These are phyloP conservation scores for Capillidium heterosporum DNA, from an alignment of 371 early-diverging fungal species.

Conservation along the genomic window DNA sequence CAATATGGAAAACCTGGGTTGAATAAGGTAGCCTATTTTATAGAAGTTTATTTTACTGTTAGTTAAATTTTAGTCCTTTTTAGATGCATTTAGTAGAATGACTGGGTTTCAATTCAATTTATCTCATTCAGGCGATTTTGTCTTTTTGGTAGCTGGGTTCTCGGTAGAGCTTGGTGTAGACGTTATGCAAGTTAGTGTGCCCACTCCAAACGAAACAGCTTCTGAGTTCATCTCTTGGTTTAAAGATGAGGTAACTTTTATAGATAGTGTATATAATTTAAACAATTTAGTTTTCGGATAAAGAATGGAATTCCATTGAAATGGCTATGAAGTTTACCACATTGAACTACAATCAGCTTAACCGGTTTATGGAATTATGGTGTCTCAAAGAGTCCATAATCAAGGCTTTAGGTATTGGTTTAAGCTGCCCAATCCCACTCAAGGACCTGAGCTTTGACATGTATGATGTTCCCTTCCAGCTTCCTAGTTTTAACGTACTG, in stretches of 20 bases:
- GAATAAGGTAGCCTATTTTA: too few relatives aligned
- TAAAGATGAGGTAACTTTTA: constrained; percentile 3
- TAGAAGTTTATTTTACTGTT: too few relatives aligned
- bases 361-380: constrained; percentile 6
- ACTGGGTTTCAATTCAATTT: constrained; percentile 22
- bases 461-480: too few relatives aligned
- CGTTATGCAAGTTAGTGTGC: constrained; percentile 18
- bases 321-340: neutral
- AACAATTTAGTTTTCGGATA: neutral
- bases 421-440: neutral
- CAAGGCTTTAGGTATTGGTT: neutral
- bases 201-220: constrained; percentile 4
- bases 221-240: neutral
- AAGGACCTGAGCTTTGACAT: too few relatives aligned
- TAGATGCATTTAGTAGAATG: neutral
- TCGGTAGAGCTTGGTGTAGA: constrained; percentile 26
- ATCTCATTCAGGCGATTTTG: constrained; percentile 47
- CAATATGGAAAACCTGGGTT: too few relatives aligned
- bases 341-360: neutral
- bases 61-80: too few relatives aligned
- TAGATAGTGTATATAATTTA: neutral
- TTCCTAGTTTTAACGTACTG: too few relatives aligned
- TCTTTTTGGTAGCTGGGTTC: constrained; percentile 19
- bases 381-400: constrained; percentile 3
- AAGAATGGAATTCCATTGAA: neutral